Evolutionary conservation across 768 basidiomycete species (phyloP), one percentile per base, ranked within the genome.

Genomic region (Daedaleopsis nitida): DNA sequence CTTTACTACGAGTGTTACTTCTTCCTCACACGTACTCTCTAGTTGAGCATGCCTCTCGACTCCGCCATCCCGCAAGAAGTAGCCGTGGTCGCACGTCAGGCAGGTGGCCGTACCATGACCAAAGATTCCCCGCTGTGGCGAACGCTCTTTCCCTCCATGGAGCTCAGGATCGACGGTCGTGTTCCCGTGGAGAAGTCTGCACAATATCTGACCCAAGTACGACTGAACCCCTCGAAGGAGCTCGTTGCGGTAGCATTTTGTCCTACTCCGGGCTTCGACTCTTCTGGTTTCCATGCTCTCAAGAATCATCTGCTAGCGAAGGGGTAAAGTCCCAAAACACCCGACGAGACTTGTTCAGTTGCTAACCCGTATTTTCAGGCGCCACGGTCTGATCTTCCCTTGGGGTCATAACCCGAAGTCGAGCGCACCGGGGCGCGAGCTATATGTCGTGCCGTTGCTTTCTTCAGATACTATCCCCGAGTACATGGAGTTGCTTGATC

Each of bases 301-400:
- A 82, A 82, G 42, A 84, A 87, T 51, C 91, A 89, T 63, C 76
- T 94, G 53, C 79, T 87, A 39, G 80, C 80, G 1, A 92, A 92
- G 79, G 83, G 83, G 92, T 92, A 69, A n/a, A 59, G 86, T 76
- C 55, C 56, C 52, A 24, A 27, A 53, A n/a, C 39, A 55, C 12
- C 44, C 17, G n/a, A 43, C 32, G 61, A 55, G 19, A 23, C 24
- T 64, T 52, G 19, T 63, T 42, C 42, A 47, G 63, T 58, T 57
- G 37, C 53, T 39, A 34, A 35, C n/a, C n/a, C 55, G 24, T 17
- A 32, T 66, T 64, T 72, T 13, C 70, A 94, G 92, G 54, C 92
- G 92, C 21, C 91, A 94, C 70, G 92, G 90, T 11, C 81, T 94
- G 21, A 83, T 93, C 19, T 93, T 94, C 64, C 92, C 92, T 10